Conservation (phyloP, 768 basidiomycete species). For the Lentinus brumalis region DNA sequence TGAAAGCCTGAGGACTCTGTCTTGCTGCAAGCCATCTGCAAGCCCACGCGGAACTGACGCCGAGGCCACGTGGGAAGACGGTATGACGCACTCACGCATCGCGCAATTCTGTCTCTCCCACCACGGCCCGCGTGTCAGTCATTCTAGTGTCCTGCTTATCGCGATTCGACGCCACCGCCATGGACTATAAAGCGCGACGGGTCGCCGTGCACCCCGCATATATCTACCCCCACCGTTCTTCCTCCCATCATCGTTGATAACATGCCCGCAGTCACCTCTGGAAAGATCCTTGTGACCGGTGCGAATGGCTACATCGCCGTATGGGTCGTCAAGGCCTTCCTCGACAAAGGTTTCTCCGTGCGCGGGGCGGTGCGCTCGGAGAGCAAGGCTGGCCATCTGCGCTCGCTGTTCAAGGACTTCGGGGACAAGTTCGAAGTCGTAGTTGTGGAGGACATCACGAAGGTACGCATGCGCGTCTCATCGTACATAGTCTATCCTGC, state of each 20-base stretch:
- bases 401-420: slow-evolving; percentile 51
- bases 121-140: too few species aligned
- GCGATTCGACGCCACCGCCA: too few species aligned
- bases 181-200: too few species aligned
- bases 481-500: too few species aligned
- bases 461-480: slow-evolving; percentile 34
- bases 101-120: too few species aligned
- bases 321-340: slow-evolving; percentile 57
- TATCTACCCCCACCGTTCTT: too few species aligned
- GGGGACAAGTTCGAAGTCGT: slow-evolving; percentile 64
- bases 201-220: too few species aligned
- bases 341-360: slow-evolving; percentile 63
- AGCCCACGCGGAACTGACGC: too few species aligned
- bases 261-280: slow-evolving; percentile 40
- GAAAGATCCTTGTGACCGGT: slow-evolving; percentile 55
- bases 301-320: slow-evolving; percentile 62
- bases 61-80: slow-evolving; percentile 35
- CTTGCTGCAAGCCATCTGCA: not conserved
- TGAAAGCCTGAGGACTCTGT: not conserved
- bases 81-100: too few species aligned
- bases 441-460: slow-evolving; percentile 69
- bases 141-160: too few species aligned
- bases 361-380: slow-evolving; percentile 67
- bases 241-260: not conserved
- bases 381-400: slow-evolving; percentile 61